These are phyloP conservation scores for Davidsoniella neocaledoniae DNA, from an alignment of 2,329 filamentous ascomycete genomes.

Conservation along the genomic window DNA sequence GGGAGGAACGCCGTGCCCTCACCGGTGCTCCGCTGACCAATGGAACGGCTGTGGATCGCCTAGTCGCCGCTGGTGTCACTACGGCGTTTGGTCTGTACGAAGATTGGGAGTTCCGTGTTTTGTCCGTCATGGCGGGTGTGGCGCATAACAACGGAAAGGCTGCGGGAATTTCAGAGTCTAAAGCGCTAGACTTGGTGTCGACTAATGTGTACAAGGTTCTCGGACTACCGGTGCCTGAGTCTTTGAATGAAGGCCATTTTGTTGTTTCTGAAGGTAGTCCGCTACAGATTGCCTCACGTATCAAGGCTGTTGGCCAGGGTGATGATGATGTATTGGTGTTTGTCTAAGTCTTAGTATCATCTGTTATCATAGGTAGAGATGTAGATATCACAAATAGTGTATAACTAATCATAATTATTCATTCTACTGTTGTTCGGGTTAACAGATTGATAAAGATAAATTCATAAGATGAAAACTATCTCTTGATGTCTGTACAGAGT, in stretches of 20 bases:
- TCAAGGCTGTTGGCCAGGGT: constrained; percentile 32
- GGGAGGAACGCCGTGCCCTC: constrained; percentile 46
- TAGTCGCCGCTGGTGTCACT: constrained; percentile 41
- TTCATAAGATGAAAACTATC: too few relatives aligned
- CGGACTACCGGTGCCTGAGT: constrained; percentile 24
- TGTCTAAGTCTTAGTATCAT: background rate
- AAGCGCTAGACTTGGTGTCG: constrained; percentile 40
- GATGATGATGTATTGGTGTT: constrained; percentile 7
- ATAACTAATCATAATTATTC: too few relatives aligned
- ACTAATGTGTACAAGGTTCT: constrained; percentile 41
- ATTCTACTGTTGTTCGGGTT: too few relatives aligned
- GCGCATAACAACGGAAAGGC: constrained; percentile 34
- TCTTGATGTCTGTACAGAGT: too few relatives aligned
- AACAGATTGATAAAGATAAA: too few relatives aligned
- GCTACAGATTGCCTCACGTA: constrained; percentile 37
- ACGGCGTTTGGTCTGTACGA: constrained; percentile 42
- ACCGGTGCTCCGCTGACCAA: constrained; percentile 50
- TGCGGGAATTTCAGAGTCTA: constrained; percentile 34
- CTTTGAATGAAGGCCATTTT: constrained; percentile 29
- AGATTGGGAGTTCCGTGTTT: constrained; percentile 44
- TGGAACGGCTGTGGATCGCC: constrained; percentile 40
- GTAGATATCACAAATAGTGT: too few relatives aligned
- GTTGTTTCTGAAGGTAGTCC: constrained; percentile 47
- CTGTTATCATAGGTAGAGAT: too few relatives aligned
- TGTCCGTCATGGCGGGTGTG: constrained; percentile 42